A percentile compares a stretch with the other conserved stretches of the same genome.
phyloP scores from a whole-genome alignment of 805 yeast genomes.

The Zygosaccharomyces lentus region DNA sequence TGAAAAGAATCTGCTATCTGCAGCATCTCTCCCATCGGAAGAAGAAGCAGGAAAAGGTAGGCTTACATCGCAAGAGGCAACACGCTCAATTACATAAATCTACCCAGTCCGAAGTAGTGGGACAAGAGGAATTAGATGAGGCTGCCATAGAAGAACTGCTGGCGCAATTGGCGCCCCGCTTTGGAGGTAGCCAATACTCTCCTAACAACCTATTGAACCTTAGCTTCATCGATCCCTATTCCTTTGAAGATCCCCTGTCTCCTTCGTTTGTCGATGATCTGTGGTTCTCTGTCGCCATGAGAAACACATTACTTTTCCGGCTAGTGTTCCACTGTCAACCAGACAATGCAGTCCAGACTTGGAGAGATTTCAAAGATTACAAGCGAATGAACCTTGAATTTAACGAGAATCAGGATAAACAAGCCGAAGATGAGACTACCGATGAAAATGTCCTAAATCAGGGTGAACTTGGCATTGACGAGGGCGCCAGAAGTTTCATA shows the following conservation, averaged over 20 bases:
- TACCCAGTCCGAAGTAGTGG: constrained; percentile 16
- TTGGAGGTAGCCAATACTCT: constrained; percentile 12
- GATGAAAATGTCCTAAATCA: background rate
- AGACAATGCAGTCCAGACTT: constrained; percentile 80
- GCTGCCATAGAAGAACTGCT: constrained; percentile 29
- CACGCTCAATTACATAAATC: constrained; percentile 11
- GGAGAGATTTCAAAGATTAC: constrained; percentile 83
- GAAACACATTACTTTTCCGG: constrained; percentile 78
- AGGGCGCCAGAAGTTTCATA: constrained; percentile 8
- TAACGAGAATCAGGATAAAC: constrained; percentile 26
- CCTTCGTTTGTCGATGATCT: constrained; percentile 79
- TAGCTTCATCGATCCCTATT: constrained; percentile 75
- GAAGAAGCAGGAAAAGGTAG: constrained; percentile 37
- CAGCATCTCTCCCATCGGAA: constrained; percentile 60
- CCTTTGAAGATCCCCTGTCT: constrained; percentile 80
- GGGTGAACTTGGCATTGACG: constrained; percentile 9
- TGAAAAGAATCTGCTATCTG: constrained; percentile 65
- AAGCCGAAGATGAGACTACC: constrained; percentile 28
- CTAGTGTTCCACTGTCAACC: constrained; percentile 92
- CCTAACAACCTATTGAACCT: constrained; percentile 23
- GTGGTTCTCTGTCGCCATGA: constrained; percentile 78
- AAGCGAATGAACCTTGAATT: constrained; percentile 60
- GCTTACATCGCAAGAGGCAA: constrained; percentile 33
- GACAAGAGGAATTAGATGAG: constrained; percentile 30
- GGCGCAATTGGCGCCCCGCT: constrained; percentile 26